phyloP scores from a whole-genome alignment of 306 rosid genomes.

The Vigna nakashimae region DNA sequence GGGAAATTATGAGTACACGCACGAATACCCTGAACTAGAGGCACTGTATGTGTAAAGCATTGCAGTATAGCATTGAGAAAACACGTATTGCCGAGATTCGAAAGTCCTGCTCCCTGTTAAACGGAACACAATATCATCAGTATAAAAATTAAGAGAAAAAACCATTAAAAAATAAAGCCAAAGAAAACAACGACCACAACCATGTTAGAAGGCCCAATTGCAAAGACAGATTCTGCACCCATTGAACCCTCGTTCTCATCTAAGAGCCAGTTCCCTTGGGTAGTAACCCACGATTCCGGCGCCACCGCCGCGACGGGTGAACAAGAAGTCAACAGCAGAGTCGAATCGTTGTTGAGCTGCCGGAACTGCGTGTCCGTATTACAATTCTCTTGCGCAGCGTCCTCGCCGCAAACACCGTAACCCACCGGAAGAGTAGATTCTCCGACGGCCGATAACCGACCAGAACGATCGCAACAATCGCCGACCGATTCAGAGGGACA shows the following conservation, averaged over 20 bases:
- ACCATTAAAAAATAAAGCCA: background rate
- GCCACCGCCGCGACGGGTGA: constrained; percentile 31
- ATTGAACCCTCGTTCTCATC: background rate
- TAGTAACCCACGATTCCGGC: background rate
- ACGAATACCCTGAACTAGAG: constrained; percentile 68
- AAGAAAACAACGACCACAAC: constrained; percentile 27
- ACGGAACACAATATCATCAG: constrained; percentile 21
- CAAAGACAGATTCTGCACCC: background rate
- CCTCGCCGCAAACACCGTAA: background rate
- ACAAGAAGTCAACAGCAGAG: constrained; percentile 6
- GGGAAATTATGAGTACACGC: constrained; percentile 51
- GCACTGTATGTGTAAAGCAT: constrained; percentile 91
- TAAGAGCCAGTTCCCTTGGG: background rate
- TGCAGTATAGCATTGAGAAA: constrained; percentile 83
- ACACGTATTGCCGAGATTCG: constrained; percentile 86
- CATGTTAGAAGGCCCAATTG: constrained; percentile 47
- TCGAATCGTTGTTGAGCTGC: background rate
- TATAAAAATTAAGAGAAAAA: background rate
- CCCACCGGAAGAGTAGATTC: background rate
- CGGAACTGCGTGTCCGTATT: constrained; percentile 21
- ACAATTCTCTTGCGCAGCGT: constrained; percentile 14
- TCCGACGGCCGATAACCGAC: background rate
- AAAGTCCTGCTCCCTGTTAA: constrained; percentile 85
- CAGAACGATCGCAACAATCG: constrained; percentile 17
- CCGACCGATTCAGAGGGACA: constrained; percentile 7